A percentile compares a stretch with the other conserved stretches of the same genome.
Evolutionary conservation across 805 yeast species (phyloP).

Genomic region (Ogataea allantospora): DNA sequence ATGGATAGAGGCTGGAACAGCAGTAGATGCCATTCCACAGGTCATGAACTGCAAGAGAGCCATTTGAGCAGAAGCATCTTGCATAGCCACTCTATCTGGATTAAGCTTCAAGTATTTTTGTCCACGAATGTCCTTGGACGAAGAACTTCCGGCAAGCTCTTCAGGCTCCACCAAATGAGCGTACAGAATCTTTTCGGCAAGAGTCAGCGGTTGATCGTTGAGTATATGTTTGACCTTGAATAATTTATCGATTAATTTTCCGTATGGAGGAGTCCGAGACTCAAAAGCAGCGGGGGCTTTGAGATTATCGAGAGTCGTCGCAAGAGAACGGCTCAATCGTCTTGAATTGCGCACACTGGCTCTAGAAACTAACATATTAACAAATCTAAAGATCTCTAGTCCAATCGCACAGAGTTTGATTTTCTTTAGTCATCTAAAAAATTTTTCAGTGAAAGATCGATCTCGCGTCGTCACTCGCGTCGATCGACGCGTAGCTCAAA

Average conservation of each 20-base stretch:
- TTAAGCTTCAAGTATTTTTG: conserved; percentile 87
- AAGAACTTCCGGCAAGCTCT: conserved; percentile 59
- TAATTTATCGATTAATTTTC: conserved; percentile 65
- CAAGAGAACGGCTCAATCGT: conserved; percentile 24
- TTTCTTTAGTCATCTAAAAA: conserved; percentile 17
- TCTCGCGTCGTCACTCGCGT: conserved; percentile 4
- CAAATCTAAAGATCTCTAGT: conserved; percentile 1
- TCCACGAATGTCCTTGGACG: conserved; percentile 59
- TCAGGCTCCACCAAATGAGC: conserved; percentile 94
- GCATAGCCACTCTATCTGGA: conserved; percentile 98
- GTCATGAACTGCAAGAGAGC: conserved; percentile 96
- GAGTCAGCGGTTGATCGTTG: conserved; percentile 66
- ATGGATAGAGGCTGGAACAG: conserved; percentile 94
- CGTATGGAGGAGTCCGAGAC: conserved; percentile 86
- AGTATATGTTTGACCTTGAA: conserved; percentile 35
- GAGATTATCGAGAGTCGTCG: conserved; percentile 27
- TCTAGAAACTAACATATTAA: conserved; percentile 15
- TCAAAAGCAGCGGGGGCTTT: conserved; percentile 57
- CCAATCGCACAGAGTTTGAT: conserved; percentile 11
- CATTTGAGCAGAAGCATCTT: conserved; percentile 99
- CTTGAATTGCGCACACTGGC: conserved; percentile 7
- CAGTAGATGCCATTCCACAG: conserved; percentile 86
- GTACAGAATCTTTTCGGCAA: conserved; percentile 93
- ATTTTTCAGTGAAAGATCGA: conserved; percentile 2
- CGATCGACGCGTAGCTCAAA: conserved; percentile 10